Conservation (phyloP, 169 alveolate species). For the Toxoplasma gondii region DNA sequence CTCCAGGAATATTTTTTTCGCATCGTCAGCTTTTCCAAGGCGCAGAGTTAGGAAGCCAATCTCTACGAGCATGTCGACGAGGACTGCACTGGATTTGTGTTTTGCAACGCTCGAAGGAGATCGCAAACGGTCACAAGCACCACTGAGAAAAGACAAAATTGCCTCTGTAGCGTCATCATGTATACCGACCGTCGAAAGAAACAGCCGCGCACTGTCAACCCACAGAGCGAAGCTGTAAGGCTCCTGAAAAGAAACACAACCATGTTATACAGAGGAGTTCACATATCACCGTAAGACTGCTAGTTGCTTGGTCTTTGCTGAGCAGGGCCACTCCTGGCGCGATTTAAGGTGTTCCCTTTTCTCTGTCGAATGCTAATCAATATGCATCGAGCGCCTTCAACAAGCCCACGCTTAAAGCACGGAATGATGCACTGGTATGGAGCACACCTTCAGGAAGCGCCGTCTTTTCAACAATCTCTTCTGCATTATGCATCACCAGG, state of each 20-base stretch:
- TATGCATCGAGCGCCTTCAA: too few relatives aligned
- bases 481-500: too few relatives aligned
- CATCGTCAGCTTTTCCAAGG: neutral
- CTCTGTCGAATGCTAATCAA: too few relatives aligned
- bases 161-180: neutral
- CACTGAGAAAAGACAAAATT: neutral
- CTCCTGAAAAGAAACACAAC: neutral
- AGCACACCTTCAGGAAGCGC: too few relatives aligned
- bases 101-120: neutral
- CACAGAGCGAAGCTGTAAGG: neutral
- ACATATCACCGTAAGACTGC: too few relatives aligned
- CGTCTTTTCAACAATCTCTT: too few relatives aligned
- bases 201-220: constrained; percentile 27
- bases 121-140: constrained; percentile 2
- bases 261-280: too few relatives aligned
- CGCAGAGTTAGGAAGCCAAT: neutral
- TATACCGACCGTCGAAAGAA: neutral
- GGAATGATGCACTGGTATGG: too few relatives aligned
- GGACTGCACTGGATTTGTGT: neutral
- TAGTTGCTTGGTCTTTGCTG: too few relatives aligned
- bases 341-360: too few relatives aligned
- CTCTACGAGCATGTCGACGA: neutral
- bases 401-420: too few relatives aligned
- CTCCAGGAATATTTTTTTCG: neutral
- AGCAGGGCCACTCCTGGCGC: too few relatives aligned